Evolutionary conservation across 2,329 filamentous ascomycete species (phyloP).

Genomic region (Arachnomyces sp.): DNA sequence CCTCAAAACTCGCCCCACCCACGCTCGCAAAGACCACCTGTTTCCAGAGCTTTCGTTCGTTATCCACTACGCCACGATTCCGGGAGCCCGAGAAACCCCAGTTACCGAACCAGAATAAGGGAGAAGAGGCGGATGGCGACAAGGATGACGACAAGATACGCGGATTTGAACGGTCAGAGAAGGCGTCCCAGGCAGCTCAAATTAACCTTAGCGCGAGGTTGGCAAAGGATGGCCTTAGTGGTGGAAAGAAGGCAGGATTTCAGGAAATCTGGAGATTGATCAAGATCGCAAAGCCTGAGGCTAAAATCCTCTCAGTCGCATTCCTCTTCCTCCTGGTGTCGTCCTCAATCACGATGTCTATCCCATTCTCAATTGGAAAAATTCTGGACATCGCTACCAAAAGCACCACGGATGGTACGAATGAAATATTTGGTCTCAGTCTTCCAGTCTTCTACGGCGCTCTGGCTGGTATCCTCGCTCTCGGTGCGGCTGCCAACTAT

Average conservation of each 20-base stretch:
- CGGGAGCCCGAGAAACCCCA: slow-evolving; percentile 19
- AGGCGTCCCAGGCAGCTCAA: slow-evolving; percentile 76
- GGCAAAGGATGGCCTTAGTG: slow-evolving; percentile 63
- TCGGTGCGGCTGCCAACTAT: slow-evolving; percentile 88
- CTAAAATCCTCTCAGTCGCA: slow-evolving; percentile 67
- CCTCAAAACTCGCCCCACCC: no score
- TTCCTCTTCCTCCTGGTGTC: slow-evolving; percentile 82
- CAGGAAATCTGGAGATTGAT: slow-evolving; percentile 79
- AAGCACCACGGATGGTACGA: slow-evolving; percentile 53
- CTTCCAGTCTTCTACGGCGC: slow-evolving; percentile 82
- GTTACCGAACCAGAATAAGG: slow-evolving; percentile 11
- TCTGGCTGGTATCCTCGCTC: slow-evolving; percentile 65
- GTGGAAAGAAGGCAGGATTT: slow-evolving; percentile 50
- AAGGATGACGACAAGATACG: slow-evolving; percentile 48
- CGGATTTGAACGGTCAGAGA: slow-evolving; percentile 68
- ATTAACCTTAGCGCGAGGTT: slow-evolving; percentile 83
- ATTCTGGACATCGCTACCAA: slow-evolving; percentile 89
- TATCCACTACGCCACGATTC: slow-evolving; percentile 21
- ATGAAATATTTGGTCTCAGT: slow-evolving; percentile 72
- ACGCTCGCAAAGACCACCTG: no score
- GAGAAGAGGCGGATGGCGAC: slow-evolving; percentile 10
- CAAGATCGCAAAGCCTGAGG: slow-evolving; percentile 80
- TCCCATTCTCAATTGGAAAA: slow-evolving; percentile 93
- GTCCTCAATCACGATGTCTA: slow-evolving; percentile 88
- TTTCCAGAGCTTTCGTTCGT: slow-evolving; percentile 12